Evolutionary conservation across 306 rosid species (phyloP), one percentile per base, ranked within the genome.

Genomic region (Vigna radiata): DNA sequence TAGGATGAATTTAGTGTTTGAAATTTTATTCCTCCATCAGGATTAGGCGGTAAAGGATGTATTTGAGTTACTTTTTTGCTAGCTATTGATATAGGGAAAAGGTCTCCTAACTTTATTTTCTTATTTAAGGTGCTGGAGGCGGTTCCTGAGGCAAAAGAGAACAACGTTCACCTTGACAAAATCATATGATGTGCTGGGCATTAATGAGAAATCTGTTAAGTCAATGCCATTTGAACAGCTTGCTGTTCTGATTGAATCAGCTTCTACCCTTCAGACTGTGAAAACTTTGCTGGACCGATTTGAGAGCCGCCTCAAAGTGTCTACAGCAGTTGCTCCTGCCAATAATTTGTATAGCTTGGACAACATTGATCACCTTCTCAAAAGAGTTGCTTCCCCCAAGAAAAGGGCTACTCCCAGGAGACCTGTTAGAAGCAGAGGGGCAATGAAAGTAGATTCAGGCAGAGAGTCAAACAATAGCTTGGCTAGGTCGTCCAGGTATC

Each of bases 181-280:
- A 83, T 86, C 91, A 70, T 92, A 87, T 76, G 89, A 85, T n/a
- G 58, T 81, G 58, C 74, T 92, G 61, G 89, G 91, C 76, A 88
- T 95, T 61, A 89, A 88, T 72, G 92, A 82, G 80, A 86, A 81
- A 63, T 85, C 86, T 46, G 91, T 90, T 44, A 90, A 87, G 88
- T 85, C 89, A n/a, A 82, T 95, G 93, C 94, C 97, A 0, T 95
- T 95, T 79, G 99, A 95, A 79, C 88, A 89, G 87, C 90, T 95
- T 44, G 93, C 97, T 44, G 77, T 82, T 87, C 92, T 83, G 79
- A 90, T 95, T 79, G 99, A 89, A 81, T 89, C 99, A 44, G 61
- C 82, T 75, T 80, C 91, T 77, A 90, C 97, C 37, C 96, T 92
- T 65, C 91, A 86, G 80, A 83, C 93, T 19, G 92, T 88, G 77